phyloP scores from a whole-genome alignment of 257 asterid genomes.

The Euphrasia confusa region DNA sequence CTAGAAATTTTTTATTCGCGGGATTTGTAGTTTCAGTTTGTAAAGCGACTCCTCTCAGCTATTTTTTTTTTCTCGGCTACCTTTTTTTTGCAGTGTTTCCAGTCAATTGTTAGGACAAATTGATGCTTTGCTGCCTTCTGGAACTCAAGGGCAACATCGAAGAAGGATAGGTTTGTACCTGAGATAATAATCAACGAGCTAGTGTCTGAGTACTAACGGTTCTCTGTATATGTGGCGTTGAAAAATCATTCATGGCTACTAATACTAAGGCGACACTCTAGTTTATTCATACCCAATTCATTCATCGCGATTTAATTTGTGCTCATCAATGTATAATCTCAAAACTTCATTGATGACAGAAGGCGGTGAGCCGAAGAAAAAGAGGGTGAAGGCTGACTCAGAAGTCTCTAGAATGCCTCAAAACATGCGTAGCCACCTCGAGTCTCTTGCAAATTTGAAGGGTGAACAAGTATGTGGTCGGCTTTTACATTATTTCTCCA shows the following conservation, averaged over 20 bases:
- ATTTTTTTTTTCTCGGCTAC: slow-evolving; percentile 21
- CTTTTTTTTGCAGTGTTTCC: slow-evolving; percentile 53
- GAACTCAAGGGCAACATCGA: slow-evolving; percentile 75
- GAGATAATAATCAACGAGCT: not conserved
- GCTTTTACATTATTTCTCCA: slow-evolving; percentile 14
- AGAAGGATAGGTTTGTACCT: slow-evolving; percentile 71
- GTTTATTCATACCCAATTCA: not conserved
- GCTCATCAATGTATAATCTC: slow-evolving; percentile 8
- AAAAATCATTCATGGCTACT: slow-evolving; percentile 5
- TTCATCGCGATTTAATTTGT: not conserved
- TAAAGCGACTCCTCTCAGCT: slow-evolving; percentile 2
- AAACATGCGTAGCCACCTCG: slow-evolving; percentile 60
- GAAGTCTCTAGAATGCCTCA: slow-evolving; percentile 64
- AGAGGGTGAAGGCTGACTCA: slow-evolving; percentile 73
- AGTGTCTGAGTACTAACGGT: too few relatives aligned
- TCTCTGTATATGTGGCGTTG: not conserved
- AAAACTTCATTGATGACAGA: slow-evolving; percentile 45
- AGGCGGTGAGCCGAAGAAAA: slow-evolving; percentile 83
- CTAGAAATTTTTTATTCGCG: not conserved
- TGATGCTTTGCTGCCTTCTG: slow-evolving; percentile 76
- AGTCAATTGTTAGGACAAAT: slow-evolving; percentile 66
- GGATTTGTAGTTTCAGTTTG: slow-evolving; percentile 18
- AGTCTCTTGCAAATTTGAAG: slow-evolving; percentile 80
- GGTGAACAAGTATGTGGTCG: slow-evolving; percentile 75
- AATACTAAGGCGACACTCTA: not conserved